Conservation (phyloP, 2,329 filamentous ascomycete species). For the Paecilomyces sp. region DNA sequence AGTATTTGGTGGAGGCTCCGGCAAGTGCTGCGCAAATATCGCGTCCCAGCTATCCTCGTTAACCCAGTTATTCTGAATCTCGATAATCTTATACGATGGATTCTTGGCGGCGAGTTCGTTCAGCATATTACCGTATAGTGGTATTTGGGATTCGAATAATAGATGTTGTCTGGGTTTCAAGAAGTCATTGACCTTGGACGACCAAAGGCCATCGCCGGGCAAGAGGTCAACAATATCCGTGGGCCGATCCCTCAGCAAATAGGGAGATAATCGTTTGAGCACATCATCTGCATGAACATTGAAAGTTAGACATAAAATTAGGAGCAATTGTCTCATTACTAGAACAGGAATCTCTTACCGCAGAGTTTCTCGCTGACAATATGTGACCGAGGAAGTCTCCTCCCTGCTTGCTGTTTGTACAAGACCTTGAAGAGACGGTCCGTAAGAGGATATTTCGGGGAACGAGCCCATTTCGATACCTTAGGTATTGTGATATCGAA, state of each 20-base stretch:
- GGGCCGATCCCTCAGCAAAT: conserved; percentile 62
- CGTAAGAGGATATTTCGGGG: background rate
- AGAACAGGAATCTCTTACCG: conserved; percentile 17
- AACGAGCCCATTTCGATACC: background rate
- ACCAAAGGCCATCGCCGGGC: conserved; percentile 74
- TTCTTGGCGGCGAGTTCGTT: conserved; percentile 45
- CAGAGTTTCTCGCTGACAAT: conserved; percentile 26
- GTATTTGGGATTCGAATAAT: conserved; percentile 65
- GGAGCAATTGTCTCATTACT: background rate
- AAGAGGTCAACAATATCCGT: conserved; percentile 85
- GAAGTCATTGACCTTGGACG: conserved; percentile 63
- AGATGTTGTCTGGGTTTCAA: conserved; percentile 76
- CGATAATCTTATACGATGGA: conserved; percentile 42
- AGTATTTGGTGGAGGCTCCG: conserved; percentile 42
- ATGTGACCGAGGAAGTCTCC: conserved; percentile 6
- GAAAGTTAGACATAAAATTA: background rate
- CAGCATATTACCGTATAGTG: conserved; percentile 56
- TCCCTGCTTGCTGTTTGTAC: background rate
- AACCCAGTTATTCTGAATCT: background rate
- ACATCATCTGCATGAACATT: conserved; percentile 50
- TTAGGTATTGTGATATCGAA: background rate
- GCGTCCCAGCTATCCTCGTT: background rate
- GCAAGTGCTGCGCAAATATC: conserved; percentile 34
- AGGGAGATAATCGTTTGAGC: conserved; percentile 60
- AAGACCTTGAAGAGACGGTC: background rate